These are phyloP conservation scores for Hypomyces perniciosus DNA, from an alignment of 2,329 filamentous ascomycete species.

Conservation along the genomic window DNA sequence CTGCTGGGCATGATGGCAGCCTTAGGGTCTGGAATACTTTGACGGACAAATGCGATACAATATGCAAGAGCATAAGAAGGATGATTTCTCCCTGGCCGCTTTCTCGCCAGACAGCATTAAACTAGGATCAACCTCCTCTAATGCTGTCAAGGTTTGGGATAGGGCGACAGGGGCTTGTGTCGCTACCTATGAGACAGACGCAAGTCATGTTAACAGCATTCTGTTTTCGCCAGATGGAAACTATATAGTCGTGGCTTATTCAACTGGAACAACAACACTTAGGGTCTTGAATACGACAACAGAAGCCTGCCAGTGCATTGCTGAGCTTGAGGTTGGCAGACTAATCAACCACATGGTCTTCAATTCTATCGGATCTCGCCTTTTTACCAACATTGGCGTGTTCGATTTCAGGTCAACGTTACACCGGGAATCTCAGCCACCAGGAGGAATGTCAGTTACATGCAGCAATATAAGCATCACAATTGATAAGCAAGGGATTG, in stretches of 20 bases:
- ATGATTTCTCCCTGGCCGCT: neutral
- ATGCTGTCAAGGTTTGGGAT: too few species aligned
- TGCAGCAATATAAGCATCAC: neutral
- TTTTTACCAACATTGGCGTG: conserved; percentile 7
- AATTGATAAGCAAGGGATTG: neutral
- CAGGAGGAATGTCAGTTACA: neutral
- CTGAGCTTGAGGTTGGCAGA: neutral
- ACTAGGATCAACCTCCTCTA: too few species aligned
- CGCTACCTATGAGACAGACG: neutral
- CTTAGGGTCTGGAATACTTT: neutral
- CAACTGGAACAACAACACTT: neutral
- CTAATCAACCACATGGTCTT: conserved; percentile 1
- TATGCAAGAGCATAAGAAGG: neutral
- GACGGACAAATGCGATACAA: neutral
- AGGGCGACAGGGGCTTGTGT: neutral
- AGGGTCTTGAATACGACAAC: neutral
- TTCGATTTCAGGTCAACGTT: neutral
- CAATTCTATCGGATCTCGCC: neutral
- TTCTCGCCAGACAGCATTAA: too few species aligned
- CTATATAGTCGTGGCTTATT: neutral
- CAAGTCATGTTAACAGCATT: neutral
- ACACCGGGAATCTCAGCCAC: neutral
- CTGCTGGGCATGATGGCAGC: neutral
- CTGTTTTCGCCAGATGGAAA: neutral
- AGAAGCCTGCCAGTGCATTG: neutral